Evolutionary conservation across 1,284 basidiomycete genomes (phyloP), one percentile per base, ranked within the genome.

Genomic region (Omphalotus olearius): DNA sequence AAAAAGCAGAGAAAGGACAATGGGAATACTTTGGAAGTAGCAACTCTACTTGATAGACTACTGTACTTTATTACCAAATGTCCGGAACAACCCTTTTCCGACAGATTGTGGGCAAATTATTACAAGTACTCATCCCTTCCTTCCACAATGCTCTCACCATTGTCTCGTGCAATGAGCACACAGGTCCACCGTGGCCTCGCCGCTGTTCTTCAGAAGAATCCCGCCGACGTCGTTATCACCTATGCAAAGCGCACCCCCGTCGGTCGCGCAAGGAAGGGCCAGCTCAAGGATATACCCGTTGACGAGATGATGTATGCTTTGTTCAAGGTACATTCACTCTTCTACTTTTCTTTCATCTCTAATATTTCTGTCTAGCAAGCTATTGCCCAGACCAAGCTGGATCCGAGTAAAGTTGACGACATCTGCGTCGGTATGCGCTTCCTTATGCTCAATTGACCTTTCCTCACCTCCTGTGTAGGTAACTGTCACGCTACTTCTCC

Each of bases 401-500:
- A 76, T 60, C 74, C 76, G 1, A 58, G 74, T 17, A 79, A 81
- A 60, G 80, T 93, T 54, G 85, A 89, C 47, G 91, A 92, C 59
- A 86, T 93, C 40, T 88, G 84, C 52, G 86, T 93, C 18, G 89
- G 88, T 85, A 57, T 55, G 82, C 57, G 33, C 41, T 25, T 16
- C 2, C 30, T 23, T 30, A 9, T 47, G 38, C 4, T 42, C 13
- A 41, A n/a, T 36, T 16, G 42, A 36, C 17, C 23, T 14, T 51
- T n/a, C 36, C 35, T 30, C 50, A 39, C 47, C 44, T n/a, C 44
- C 26, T 52, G 18, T 38, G 4, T 52, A 89, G 88, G 83, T 47
- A 88, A 85, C n/a, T 91, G 89, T 58, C 89, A 91, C 64, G 83
- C 88, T n/a, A 88, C 88, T 6, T 90, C 88, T 0, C 89, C 89